A percentile compares a stretch with the other conserved stretches of the same genome.
Conservation (phyloP, 176 grass and related monocot species). For the Lolium perenne region DNA sequence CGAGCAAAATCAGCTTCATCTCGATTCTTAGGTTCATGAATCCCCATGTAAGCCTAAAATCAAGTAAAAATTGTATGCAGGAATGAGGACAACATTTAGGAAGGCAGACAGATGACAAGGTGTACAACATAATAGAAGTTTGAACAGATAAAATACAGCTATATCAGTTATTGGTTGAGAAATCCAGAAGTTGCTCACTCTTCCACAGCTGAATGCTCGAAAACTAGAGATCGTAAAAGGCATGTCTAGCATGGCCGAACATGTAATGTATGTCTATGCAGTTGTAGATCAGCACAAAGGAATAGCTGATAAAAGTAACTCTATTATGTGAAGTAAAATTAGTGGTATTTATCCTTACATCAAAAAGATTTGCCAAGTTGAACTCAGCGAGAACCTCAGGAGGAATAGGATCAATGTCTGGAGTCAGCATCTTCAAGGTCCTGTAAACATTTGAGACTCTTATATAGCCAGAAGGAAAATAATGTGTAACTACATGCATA, state of each 20-base stretch:
- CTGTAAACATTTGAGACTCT: conserved; percentile 54
- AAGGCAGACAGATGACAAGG: conserved; percentile 15
- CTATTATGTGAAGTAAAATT: conserved; percentile 42
- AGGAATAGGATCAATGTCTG: conserved; percentile 87
- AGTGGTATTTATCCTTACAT: conserved; percentile 56
- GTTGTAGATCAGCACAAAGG: background rate
- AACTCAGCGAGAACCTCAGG: conserved; percentile 79
- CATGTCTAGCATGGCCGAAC: background rate
- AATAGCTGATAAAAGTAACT: conserved; percentile 10
- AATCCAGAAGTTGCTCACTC: conserved; percentile 12
- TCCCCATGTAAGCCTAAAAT: conserved; percentile 93
- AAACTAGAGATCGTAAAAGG: conserved; percentile 17
- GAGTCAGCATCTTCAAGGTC: conserved; percentile 77
- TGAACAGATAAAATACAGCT: conserved; percentile 29
- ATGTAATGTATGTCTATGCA: conserved; percentile 20
- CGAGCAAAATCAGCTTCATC: conserved; percentile 94
- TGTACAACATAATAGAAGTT: conserved; percentile 13
- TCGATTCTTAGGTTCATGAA: conserved; percentile 77
- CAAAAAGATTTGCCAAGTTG: conserved; percentile 79
- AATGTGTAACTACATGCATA: conserved; percentile 30
- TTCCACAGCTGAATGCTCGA: background rate
- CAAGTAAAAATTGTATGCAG: conserved; percentile 30
- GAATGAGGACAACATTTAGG: background rate
- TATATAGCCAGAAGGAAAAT: conserved; percentile 40
- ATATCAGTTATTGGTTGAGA: conserved; percentile 31